Evolutionary conservation across 1,284 basidiomycete species (phyloP).

Genomic region (Apiotrichum mycotoxinovorans): DNA sequence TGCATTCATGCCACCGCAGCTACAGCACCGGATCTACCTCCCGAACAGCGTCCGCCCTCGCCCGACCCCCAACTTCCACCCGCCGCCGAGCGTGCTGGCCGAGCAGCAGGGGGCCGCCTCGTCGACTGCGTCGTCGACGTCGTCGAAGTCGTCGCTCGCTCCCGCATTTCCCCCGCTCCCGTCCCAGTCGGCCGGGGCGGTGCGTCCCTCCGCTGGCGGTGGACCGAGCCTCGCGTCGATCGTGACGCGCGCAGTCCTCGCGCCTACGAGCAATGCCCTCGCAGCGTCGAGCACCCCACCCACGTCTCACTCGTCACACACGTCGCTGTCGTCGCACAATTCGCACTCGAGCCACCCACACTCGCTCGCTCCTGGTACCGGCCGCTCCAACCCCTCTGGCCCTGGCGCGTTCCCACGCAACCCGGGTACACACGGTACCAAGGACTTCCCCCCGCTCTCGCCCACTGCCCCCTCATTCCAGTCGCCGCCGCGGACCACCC

Average conservation of each 20-base stretch:
- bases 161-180: conserved; percentile 45
- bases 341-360: neutral
- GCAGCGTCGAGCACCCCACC: neutral
- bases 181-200: conserved; percentile 8
- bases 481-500: conserved; percentile 3
- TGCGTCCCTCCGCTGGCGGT: neutral
- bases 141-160: conserved; percentile 7
- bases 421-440: neutral
- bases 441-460: conserved; percentile 15
- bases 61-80: conserved; percentile 42
- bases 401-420: neutral
- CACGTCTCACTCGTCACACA: neutral
- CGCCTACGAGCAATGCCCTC: conserved; percentile 32
- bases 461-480: conserved; percentile 7
- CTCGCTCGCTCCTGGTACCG: neutral
- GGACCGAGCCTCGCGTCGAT: conserved; percentile 48
- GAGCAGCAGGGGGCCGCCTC: conserved; percentile 27
- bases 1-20: conserved; percentile 45
- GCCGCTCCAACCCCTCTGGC: neutral
- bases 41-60: conserved; percentile 41
- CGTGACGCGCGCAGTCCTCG: conserved; percentile 46
- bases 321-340: too few relatives aligned
- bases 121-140: conserved; percentile 8
- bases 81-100: conserved; percentile 38
- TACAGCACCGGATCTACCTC: conserved; percentile 50